Percentiles rank a stretch among this genome's conserved stretches.
phyloP scores from a whole-genome alignment of 371 early-diverging fungal species.

The Syncephalastrum monosporum region DNA sequence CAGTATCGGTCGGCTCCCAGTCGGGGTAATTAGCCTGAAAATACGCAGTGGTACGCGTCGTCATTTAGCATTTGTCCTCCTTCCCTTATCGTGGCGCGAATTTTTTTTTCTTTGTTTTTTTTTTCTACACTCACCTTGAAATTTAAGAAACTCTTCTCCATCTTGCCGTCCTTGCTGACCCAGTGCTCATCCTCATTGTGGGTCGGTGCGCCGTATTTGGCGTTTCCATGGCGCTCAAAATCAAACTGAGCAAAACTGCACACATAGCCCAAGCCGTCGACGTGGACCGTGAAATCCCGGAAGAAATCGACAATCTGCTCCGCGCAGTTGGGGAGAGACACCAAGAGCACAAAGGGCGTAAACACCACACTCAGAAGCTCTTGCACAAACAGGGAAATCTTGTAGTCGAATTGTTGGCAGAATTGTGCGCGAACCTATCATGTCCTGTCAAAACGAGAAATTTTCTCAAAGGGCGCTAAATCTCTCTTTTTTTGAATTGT shows the following conservation, averaged over 20 bases:
- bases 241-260: slow-evolving; percentile 96
- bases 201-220: slow-evolving; percentile 77
- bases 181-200: slow-evolving; percentile 58
- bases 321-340: slow-evolving; percentile 78
- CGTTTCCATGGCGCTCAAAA: slow-evolving; percentile 82
- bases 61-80: not conserved
- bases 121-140: slow-evolving; percentile 72
- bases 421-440: slow-evolving; percentile 79
- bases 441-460: slow-evolving; percentile 1
- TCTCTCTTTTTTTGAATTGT: not conserved
- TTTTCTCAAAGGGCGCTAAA: not conserved
- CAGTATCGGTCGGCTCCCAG: slow-evolving; percentile 74
- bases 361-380: slow-evolving; percentile 83
- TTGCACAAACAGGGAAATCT: slow-evolving; percentile 74
- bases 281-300: slow-evolving; percentile 89
- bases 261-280: slow-evolving; percentile 88
- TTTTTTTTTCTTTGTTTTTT: not conserved
- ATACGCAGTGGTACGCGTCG: too few species aligned
- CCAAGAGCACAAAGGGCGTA: slow-evolving; percentile 84
- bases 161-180: slow-evolving; percentile 87
- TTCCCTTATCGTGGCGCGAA: not conserved
- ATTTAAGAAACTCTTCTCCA: slow-evolving; percentile 94
- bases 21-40: slow-evolving; percentile 76
- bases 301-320: slow-evolving; percentile 89
- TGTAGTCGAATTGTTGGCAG: slow-evolving; percentile 75